phyloP scores from a whole-genome alignment of 257 asterid species.

The Solanum pinnatisectum region DNA sequence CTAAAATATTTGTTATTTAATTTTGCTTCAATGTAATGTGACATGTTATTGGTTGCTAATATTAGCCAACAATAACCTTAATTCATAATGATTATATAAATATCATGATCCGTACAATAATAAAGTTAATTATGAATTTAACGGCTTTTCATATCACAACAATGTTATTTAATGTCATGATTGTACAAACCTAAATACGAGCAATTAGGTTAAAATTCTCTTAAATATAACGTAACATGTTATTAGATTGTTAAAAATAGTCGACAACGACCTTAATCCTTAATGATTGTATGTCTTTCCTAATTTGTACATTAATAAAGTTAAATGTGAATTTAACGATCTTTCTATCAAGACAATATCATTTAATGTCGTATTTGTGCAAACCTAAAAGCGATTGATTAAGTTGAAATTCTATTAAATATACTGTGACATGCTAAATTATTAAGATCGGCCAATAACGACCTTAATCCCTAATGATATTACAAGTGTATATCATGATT shows the following conservation, averaged over 20 bases:
- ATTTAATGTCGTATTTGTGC: fast-evolving
- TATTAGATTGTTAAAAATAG: not conserved
- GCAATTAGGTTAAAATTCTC: not conserved
- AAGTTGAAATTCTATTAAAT: not conserved
- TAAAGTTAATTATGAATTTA: not conserved
- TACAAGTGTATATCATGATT: not conserved
- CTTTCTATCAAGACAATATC: not conserved
- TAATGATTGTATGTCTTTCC: not conserved
- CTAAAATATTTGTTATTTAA: not conserved
- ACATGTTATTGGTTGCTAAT: not conserved
- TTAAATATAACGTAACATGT: not conserved
- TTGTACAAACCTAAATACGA: not conserved
- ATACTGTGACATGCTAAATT: not conserved
- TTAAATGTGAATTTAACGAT: not conserved
- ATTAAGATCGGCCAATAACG: not conserved
- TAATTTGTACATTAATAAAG: not conserved
- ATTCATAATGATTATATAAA: not conserved
- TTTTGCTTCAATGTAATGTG: not conserved
- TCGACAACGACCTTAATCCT: not conserved
- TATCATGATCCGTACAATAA: not conserved
- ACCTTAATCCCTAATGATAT: not conserved
- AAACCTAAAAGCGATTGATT: not conserved
- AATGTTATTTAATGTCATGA: too few species aligned
- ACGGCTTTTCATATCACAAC: fast-evolving
- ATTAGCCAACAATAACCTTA: not conserved